phyloP scores from a whole-genome alignment of 108 stramenopile species.

The Pseudonitzschia multiseries region DNA sequence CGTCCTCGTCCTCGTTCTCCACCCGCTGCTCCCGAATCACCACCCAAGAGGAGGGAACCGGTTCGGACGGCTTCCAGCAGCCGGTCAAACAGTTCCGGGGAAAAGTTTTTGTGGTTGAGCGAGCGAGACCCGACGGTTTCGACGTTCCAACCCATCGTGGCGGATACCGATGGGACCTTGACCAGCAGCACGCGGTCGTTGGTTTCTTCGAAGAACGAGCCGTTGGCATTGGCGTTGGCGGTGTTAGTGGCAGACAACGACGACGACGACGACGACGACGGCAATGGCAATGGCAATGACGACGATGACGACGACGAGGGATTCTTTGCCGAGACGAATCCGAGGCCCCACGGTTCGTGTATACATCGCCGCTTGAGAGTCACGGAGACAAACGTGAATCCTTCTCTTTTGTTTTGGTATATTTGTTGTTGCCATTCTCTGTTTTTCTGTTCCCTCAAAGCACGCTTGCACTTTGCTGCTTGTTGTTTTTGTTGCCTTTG shows the following conservation, averaged over 20 bases:
- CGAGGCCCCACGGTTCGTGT: constrained; percentile 13
- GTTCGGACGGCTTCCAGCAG: neutral
- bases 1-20: too few species aligned
- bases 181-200: neutral
- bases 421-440: too few species aligned
- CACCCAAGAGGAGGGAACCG: too few species aligned
- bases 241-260: too few species aligned
- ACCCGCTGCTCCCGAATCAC: too few species aligned
- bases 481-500: too few species aligned
- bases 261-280: too few species aligned
- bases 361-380: neutral
- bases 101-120: neutral
- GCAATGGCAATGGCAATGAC: neutral
- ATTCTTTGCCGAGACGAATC: neutral
- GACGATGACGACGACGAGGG: neutral
- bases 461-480: too few species aligned
- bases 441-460: too few species aligned
- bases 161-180: neutral
- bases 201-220: too few species aligned
- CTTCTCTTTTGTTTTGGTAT: too few species aligned
- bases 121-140: neutral
- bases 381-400: neutral
- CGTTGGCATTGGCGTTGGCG: too few species aligned
- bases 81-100: neutral
- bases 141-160: neutral